A percentile compares a stretch with the other conserved stretches of the same genome.
Conservation (phyloP, 2,329 filamentous ascomycete genomes). For the Colletotrichum eremochloae region DNA sequence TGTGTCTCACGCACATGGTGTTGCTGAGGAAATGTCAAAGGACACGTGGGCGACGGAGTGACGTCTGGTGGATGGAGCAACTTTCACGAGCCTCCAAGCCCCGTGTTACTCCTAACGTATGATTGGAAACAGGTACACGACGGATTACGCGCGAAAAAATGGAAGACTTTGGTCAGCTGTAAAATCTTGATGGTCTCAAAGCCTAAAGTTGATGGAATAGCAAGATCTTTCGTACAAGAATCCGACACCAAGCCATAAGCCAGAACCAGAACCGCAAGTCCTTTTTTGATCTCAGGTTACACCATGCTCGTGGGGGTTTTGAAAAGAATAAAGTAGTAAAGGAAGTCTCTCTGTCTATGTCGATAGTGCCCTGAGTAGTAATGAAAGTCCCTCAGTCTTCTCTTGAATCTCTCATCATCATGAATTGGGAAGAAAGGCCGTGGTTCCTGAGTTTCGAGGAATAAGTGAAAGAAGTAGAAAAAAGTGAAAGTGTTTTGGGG, state of each 20-base stretch:
- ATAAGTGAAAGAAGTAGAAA: constrained; percentile 38
- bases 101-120: neutral
- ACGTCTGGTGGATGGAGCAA: neutral
- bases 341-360: constrained; percentile 43
- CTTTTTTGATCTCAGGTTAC: constrained; percentile 42
- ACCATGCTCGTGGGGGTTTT: constrained; percentile 40
- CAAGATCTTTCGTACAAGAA: constrained; percentile 41
- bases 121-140: neutral
- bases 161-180: neutral
- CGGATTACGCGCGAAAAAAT: neutral
- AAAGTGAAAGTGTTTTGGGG: constrained; percentile 32
- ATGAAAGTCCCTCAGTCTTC: constrained; percentile 42
- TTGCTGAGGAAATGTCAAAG: neutral
- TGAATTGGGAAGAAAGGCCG: constrained; percentile 35
- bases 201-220: constrained; percentile 24
- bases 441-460: constrained; percentile 46
- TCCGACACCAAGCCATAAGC: constrained; percentile 37
- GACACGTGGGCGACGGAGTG: neutral
- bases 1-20: neutral
- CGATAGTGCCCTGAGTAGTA: constrained; percentile 41
- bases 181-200: constrained; percentile 31
- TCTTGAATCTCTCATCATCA: constrained; percentile 42
- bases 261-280: constrained; percentile 34
- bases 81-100: neutral
- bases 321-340: constrained; percentile 20